phyloP scores from a whole-genome alignment of 805 yeast species.

The Pichia manshurica region DNA sequence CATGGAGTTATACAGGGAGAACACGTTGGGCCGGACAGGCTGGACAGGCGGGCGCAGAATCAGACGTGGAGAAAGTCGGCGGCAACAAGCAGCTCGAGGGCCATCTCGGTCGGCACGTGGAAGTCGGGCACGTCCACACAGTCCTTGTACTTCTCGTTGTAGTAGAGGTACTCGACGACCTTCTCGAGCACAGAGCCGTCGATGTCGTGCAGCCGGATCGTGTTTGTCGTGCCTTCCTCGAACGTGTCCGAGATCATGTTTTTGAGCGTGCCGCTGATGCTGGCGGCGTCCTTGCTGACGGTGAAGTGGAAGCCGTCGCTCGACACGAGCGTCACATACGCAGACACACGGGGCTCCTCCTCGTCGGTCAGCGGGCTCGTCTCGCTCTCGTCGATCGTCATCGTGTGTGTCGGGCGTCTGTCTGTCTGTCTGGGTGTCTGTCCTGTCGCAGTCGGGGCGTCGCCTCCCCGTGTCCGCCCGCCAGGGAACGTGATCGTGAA shows the following conservation, averaged over 20 bases:
- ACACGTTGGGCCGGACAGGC: no score
- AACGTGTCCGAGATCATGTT: constrained; percentile 52
- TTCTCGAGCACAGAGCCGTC: constrained; percentile 69
- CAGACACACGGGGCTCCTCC: constrained; percentile 16
- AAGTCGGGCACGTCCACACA: constrained; percentile 56
- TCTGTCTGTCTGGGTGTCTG: no score
- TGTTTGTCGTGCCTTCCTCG: constrained; percentile 54
- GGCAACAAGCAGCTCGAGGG: constrained; percentile 83
- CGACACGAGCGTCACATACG: constrained; percentile 62
- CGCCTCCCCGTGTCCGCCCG: no score
- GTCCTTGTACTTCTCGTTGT: constrained; percentile 61
- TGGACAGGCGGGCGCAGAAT: no score
- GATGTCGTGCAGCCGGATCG: constrained; percentile 54
- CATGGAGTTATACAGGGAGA: no score
- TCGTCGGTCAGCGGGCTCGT: background rate
- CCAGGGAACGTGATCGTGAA: no score
- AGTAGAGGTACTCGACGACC: constrained; percentile 79
- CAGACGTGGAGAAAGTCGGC: constrained; percentile 81
- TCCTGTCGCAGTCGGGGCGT: no score
- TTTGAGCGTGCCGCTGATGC: constrained; percentile 58
- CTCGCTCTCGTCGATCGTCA: no score
- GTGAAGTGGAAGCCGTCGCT: constrained; percentile 62
- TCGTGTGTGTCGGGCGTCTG: no score
- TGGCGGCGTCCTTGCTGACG: constrained; percentile 68
- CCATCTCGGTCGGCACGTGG: constrained; percentile 89